Base-by-base conservation (phyloP, 129 eudicot genomes). In the Ambrosia artemisiifolia region DNA sequence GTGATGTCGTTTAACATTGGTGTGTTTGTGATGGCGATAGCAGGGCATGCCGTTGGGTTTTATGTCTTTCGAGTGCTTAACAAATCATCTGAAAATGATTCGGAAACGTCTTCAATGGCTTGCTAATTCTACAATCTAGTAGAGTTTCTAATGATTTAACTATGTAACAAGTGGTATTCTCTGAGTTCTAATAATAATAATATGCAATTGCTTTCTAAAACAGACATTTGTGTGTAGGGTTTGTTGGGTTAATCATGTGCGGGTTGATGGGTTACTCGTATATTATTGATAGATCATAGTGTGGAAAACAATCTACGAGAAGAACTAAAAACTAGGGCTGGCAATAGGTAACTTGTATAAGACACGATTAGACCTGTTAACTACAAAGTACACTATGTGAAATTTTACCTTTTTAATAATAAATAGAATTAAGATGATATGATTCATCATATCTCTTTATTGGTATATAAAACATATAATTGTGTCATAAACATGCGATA, bases 1-100 rank as follows among this genome's bases (percentile, higher is more conserved):
- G 86, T 88, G 11, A 92, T 92, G 97, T 85, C 90, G 14, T 88
- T 86, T 32, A 92, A 88, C 40, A 87, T 72, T 36, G 96, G 91
- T 24, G 93, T 88, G 2, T 86, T 88, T 17, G 18, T 92, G 18
- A 86, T 71, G 40, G 94, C 88, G 8, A 60, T 88, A 56, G 81
- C 73, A 0, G 97, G 96, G 16, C 96, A 88, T 69, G 73, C 78
- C n/a, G 13, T 84, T 11, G 97, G 96, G 71, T 92, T 83, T 73
- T 79, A 80, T 64, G 32, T 88, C 20, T 88, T 92, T 50, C 57
- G 87, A 69, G 78, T 76, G 67, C 83, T 84, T 24, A 70, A 60
- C 7, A 85, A 78, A 55, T 13, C 79, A 10, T 5, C 13, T 2
- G 81, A 70, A 4, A 83, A 76, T 60, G 83, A 69, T 13, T 55